Evolutionary conservation across 345 rosid genomes (phyloP), one percentile per base, ranked within the genome.

Genomic region (Toxicodendron radicans): DNA sequence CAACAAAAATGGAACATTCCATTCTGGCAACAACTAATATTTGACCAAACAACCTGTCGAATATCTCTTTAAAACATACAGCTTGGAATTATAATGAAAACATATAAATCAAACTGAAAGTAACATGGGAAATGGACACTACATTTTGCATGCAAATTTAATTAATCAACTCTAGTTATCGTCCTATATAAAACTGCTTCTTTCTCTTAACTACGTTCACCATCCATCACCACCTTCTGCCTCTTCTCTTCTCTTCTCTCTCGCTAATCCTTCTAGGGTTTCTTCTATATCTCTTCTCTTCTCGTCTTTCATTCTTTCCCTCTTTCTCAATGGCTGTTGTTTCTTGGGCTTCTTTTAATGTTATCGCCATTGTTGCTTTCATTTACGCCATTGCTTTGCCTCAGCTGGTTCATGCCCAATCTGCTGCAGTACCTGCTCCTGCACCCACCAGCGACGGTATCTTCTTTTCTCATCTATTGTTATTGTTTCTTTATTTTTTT

Each of bases 381-480:
- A 57, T 85, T 51, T 77, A 74, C 76, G 73, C 86, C 80, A 69
- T 82, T 74, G 74, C 81, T 27, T 74, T 85, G 81, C 91, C 93
- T 43, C 48, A 32, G 35, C 35, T 85, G 68, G 82, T 82, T 79
- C 94, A 80, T 27, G 85, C 89, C 1, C 93, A 87, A 71, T 70
- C 85, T 18, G 1, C 83, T 17, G 1, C 84, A 13, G 87, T 93
- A 62, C 88, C 91, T 12, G 88, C 97, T 67, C 91, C 95, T 12
- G 87, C 90, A 63, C 88, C 93, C 78, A 68, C 88, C 70, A 87
- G 83, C 81, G 97, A 92, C 51, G 93, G 95, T 92, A 57, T 45
- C 59, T 1, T 13, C n/a, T 4, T 9, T 24, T 33, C 54, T 59
- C 63, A 30, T 13, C 62, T 24, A 62, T 27, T 53, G n/a, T 43